Evolutionary conservation across 1,139 yeast genomes (phyloP).

Genomic region (Scheffersomyces titani): DNA sequence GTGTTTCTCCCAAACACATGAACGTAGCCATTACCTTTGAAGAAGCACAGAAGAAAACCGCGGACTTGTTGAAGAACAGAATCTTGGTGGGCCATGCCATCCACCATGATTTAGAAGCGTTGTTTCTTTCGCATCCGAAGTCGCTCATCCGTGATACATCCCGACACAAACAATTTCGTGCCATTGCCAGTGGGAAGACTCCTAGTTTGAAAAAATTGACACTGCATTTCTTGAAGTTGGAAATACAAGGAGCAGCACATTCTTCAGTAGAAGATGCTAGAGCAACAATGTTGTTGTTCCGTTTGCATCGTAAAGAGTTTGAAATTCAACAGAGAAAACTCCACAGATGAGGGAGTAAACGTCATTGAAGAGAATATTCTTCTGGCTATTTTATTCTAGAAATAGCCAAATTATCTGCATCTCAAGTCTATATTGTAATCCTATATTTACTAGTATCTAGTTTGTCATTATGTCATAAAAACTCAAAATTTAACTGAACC

Average conservation of each 20-base stretch:
- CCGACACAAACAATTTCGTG: slow-evolving; percentile 56
- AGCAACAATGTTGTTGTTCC: slow-evolving; percentile 79
- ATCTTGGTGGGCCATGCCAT: slow-evolving; percentile 86
- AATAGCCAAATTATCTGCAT: neutral
- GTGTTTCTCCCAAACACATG: slow-evolving; percentile 73
- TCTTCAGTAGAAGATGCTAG: slow-evolving; percentile 90
- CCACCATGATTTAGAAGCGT: slow-evolving; percentile 70
- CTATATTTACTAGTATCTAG: neutral
- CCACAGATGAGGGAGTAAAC: neutral
- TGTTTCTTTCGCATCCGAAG: slow-evolving; percentile 69
- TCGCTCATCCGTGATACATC: slow-evolving; percentile 74
- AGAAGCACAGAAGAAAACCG: slow-evolving; percentile 62
- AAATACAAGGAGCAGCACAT: slow-evolving; percentile 77
- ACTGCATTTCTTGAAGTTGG: slow-evolving; percentile 52
- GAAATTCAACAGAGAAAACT: slow-evolving; percentile 32
- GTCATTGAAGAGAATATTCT: neutral
- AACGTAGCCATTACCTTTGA: slow-evolving; percentile 62
- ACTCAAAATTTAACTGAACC: neutral
- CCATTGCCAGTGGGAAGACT: slow-evolving; percentile 61
- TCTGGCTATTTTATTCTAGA: neutral
- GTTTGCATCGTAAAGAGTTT: slow-evolving; percentile 61
- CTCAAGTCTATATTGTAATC: neutral
- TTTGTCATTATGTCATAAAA: neutral
- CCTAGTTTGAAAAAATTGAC: slow-evolving; percentile 74
- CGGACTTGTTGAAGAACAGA: slow-evolving; percentile 49